Conservation (phyloP, 2,329 filamentous ascomycete species). For the Pestalotiopsis sp. region DNA sequence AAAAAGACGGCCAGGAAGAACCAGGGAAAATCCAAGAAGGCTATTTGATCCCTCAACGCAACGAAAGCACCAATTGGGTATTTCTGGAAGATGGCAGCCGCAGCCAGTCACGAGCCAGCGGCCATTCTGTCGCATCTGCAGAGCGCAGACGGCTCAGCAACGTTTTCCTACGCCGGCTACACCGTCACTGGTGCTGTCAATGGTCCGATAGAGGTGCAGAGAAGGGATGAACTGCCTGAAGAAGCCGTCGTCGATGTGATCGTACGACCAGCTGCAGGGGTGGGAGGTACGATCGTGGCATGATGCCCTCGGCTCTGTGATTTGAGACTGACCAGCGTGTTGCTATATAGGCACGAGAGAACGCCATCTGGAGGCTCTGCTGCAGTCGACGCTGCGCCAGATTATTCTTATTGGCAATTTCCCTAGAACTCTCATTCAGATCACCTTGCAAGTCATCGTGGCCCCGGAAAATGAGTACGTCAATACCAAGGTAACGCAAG, state of each 20-base stretch:
- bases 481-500: slow-evolving; percentile 61
- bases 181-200: slow-evolving; percentile 85
- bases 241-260: slow-evolving; percentile 90
- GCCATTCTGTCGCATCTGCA: slow-evolving; percentile 62
- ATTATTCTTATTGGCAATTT: slow-evolving; percentile 76
- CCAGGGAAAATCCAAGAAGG: background rate
- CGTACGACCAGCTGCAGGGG: slow-evolving; percentile 81
- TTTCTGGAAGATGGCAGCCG: slow-evolving; percentile 38
- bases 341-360: slow-evolving; percentile 64
- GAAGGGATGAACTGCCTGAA: slow-evolving; percentile 88
- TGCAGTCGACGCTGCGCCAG: slow-evolving; percentile 73
- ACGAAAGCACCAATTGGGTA: background rate
- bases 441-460: slow-evolving; percentile 76
- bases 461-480: slow-evolving; percentile 69
- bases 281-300: slow-evolving; percentile 64
- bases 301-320: slow-evolving; percentile 11
- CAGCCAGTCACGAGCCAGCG: slow-evolving; percentile 48
- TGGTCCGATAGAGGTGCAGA: slow-evolving; percentile 86
- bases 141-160: slow-evolving; percentile 79
- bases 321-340: slow-evolving; percentile 19
- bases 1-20: background rate
- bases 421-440: slow-evolving; percentile 76
- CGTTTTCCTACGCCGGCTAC: slow-evolving; percentile 75
- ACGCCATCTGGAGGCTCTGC: slow-evolving; percentile 77
- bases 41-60: background rate